These are phyloP conservation scores for Thraustochytrium striatum DNA, from an alignment of 352 stramenopile genomes.

Conservation along the genomic window DNA sequence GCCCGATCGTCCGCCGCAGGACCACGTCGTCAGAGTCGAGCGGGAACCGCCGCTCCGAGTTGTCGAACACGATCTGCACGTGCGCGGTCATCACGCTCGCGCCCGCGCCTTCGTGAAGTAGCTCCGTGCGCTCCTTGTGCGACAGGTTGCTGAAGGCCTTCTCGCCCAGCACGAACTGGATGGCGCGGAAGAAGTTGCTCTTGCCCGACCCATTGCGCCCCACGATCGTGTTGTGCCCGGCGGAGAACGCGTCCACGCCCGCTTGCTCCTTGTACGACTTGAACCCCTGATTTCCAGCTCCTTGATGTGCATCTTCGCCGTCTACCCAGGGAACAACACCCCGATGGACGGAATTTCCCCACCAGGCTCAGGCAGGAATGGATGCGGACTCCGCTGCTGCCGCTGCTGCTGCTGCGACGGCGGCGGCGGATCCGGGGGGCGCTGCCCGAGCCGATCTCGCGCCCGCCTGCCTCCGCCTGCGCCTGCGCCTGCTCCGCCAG, in stretches of 20 bases:
- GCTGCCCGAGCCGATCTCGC: no score
- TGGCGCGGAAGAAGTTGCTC: constrained; percentile 97
- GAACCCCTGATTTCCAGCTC: constrained; percentile 90
- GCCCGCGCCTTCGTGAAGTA: constrained; percentile 62
- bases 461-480: no score
- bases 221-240: constrained; percentile 91
- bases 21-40: constrained; percentile 85
- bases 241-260: constrained; percentile 64
- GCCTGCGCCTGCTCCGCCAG: no score
- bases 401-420: no score
- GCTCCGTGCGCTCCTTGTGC: constrained; percentile 80
- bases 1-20: constrained; percentile 93
- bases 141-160: constrained; percentile 78
- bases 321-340: neutral
- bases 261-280: constrained; percentile 84
- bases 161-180: constrained; percentile 92
- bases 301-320: constrained; percentile 96
- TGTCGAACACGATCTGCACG: constrained; percentile 99
- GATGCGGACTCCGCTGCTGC: no score
- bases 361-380: no score
- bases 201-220: constrained; percentile 87
- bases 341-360: no score
- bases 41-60: constrained; percentile 88
- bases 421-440: no score
- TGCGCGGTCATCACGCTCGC: constrained; percentile 93